These are phyloP conservation scores for Rhynchosporium agropyri DNA, from an alignment of 2,329 filamentous ascomycete species.

Conservation along the genomic window DNA sequence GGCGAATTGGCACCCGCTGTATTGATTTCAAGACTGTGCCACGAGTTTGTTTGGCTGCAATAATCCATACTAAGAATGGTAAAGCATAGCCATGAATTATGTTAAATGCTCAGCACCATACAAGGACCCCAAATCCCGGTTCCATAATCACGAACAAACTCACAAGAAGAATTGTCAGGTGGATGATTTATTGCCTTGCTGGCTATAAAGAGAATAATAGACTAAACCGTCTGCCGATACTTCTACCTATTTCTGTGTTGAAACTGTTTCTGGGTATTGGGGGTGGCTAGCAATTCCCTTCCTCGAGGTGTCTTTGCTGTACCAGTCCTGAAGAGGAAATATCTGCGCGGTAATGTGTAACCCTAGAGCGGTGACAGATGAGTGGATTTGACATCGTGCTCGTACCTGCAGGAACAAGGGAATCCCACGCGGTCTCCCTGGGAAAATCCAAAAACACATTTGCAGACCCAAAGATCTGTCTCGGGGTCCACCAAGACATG, in stretches of 20 bases:
- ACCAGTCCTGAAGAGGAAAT: not conserved
- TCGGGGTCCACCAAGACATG: not conserved
- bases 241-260: not conserved
- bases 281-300: not conserved
- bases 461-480: not conserved
- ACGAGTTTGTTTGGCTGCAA: not conserved
- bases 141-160: not conserved
- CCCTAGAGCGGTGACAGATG: conserved; percentile 6
- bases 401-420: conserved; percentile 9
- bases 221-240: not conserved
- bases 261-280: not conserved
- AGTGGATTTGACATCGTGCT: not conserved
- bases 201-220: not conserved
- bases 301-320: no score
- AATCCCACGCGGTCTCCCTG: conserved; percentile 9
- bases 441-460: not conserved
- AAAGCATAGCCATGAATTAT: not conserved
- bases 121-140: conserved; percentile 5
- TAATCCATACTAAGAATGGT: not conserved
- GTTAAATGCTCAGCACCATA: conserved; percentile 3
- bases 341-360: conserved; percentile 8
- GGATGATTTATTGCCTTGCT: not conserved
- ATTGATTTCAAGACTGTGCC: not conserved
- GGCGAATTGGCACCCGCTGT: conserved; percentile 3
- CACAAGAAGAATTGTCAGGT: not conserved